These are phyloP conservation scores for Naganishia antarctica DNA, from an alignment of 768 basidiomycete genomes.

Conservation along the genomic window DNA sequence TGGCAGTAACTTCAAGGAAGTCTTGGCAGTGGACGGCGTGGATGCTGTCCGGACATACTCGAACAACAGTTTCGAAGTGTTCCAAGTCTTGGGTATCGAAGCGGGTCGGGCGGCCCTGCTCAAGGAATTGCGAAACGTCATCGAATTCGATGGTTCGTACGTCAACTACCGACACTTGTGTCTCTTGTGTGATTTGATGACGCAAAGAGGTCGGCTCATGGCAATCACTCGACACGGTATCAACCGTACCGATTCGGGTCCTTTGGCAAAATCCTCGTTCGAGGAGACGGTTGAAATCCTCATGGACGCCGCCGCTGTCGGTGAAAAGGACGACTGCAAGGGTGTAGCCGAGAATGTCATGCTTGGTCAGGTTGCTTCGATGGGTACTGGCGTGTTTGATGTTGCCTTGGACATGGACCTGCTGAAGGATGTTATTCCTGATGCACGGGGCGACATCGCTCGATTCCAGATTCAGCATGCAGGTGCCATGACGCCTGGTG, in stretches of 20 bases:
- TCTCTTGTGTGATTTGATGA: constrained; percentile 97
- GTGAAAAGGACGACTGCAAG: constrained; percentile 96
- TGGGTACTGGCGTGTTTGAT: constrained; percentile 96
- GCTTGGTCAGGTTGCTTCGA: constrained; percentile 99
- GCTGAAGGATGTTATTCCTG: constrained; percentile 96
- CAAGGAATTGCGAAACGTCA: constrained; percentile 87
- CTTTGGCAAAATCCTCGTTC: constrained; percentile 96
- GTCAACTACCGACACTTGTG: constrained; percentile 98
- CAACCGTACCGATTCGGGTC: constrained; percentile 97
- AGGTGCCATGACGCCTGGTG: constrained; percentile 49
- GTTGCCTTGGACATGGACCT: constrained; percentile 94
- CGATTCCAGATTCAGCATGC: constrained; percentile 41
- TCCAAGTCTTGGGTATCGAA: constrained; percentile 92
- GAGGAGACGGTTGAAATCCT: constrained; percentile 99
- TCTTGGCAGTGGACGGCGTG: constrained; percentile 91
- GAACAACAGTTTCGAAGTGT: constrained; percentile 93
- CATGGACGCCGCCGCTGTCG: constrained; percentile 96
- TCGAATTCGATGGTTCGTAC: constrained; percentile 98
- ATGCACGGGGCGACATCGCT: constrained; percentile 66
- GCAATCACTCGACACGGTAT: constrained; percentile 99
- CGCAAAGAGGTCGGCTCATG: constrained; percentile 88
- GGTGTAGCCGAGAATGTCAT: constrained; percentile 99
- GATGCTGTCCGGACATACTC: constrained; percentile 90
- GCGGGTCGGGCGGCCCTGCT: constrained; percentile 90
- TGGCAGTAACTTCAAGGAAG: constrained; percentile 89